A percentile compares a stretch with the other conserved stretches of the same genome.
Conservation (phyloP, 2,329 filamentous ascomycete species). For the Cladobotryum mycophilum region DNA sequence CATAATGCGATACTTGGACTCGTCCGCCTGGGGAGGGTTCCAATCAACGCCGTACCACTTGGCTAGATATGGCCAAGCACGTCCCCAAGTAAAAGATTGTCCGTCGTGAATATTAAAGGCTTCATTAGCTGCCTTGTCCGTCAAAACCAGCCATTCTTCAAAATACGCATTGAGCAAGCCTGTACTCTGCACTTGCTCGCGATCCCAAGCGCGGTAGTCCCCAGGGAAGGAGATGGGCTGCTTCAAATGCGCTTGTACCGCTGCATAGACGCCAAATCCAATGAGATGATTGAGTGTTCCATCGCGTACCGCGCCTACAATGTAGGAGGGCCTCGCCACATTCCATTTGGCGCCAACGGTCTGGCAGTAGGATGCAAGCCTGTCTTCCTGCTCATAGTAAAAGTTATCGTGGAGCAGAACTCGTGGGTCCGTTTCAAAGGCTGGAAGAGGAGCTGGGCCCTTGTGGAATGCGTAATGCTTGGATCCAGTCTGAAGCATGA, state of each 20-base stretch:
- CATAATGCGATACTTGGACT: neutral
- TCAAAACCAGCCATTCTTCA: slow-evolving; percentile 4
- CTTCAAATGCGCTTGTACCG: slow-evolving; percentile 1
- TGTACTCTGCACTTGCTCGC: neutral
- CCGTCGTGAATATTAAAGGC: slow-evolving; percentile 3
- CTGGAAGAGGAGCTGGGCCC: neutral
- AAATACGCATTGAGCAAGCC: slow-evolving; percentile 1
- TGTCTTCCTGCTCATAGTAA: slow-evolving; percentile 4
- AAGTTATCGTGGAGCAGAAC: neutral
- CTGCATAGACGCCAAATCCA: slow-evolving; percentile 1
- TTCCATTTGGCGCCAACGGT: slow-evolving; percentile 2
- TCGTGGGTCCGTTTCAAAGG: slow-evolving; percentile 1
- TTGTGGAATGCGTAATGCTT: slow-evolving; percentile 1
- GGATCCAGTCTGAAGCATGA: slow-evolving; percentile 5
- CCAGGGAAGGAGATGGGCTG: neutral
- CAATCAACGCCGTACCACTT: neutral
- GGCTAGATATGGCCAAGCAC: slow-evolving; percentile 6
- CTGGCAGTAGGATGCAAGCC: neutral
- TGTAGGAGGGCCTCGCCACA: slow-evolving; percentile 1
- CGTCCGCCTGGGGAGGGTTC: neutral
- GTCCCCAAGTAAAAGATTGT: neutral
- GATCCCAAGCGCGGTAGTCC: slow-evolving; percentile 1
- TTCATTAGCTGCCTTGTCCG: neutral
- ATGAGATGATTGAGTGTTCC: slow-evolving; percentile 1
- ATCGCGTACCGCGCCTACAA: slow-evolving; percentile 6